Conservation (phyloP, 169 alveolate species). For the Ichthyophthirius multifiliis region DNA sequence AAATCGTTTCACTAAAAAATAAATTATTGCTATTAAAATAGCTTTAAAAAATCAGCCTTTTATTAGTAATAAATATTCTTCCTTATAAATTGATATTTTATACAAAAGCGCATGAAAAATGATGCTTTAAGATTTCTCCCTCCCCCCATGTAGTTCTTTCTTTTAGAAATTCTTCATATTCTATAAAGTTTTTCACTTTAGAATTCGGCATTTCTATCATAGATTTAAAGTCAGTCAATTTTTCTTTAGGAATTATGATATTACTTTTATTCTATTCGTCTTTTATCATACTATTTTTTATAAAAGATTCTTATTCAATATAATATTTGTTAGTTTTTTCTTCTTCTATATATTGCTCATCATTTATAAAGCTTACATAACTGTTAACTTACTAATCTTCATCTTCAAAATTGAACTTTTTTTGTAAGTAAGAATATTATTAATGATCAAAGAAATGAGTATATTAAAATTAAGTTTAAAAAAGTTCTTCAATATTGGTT, state of each 20-base stretch:
- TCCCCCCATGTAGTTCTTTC: not conserved
- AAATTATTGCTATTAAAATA: not conserved
- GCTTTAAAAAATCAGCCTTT: conserved; percentile 3
- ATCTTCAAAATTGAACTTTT: not conserved
- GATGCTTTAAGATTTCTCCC: not conserved
- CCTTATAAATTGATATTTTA: not conserved
- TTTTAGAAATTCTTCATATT: not conserved
- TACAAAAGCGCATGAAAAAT: not conserved
- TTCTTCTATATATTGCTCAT: not conserved
- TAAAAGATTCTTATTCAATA: not conserved
- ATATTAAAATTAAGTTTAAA: not conserved
- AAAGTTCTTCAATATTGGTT: not conserved
- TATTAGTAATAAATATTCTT: not conserved
- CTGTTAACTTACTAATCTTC: not conserved
- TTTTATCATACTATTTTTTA: not conserved
- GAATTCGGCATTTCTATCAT: not conserved
- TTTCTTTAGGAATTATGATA: not conserved
- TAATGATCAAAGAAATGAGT: not conserved
- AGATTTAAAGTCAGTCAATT: not conserved
- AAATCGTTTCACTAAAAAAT: conserved; percentile 5
- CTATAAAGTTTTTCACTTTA: not conserved
- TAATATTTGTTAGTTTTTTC: not conserved
- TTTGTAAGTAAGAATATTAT: not conserved
- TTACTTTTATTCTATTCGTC: not conserved
- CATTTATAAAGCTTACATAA: not conserved